These are phyloP conservation scores for Annona cherimola DNA, from an alignment of 164 flowering plant genomes.

Conservation along the genomic window DNA sequence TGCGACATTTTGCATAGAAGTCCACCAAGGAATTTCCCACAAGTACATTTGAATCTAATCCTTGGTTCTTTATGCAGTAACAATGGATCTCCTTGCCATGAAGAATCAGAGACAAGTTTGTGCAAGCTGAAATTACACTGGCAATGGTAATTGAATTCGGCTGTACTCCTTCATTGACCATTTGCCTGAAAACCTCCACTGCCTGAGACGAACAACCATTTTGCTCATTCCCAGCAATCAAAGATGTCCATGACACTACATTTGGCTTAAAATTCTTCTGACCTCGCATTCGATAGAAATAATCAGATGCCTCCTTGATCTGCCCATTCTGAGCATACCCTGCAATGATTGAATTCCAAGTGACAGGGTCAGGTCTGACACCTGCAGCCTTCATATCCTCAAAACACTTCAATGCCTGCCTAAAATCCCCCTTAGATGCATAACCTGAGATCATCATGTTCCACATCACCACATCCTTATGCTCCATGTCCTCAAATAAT, in stretches of 20 bases:
- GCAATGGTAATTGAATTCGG: conserved; percentile 35
- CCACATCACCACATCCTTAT: conserved; percentile 34
- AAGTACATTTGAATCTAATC: conserved; percentile 24
- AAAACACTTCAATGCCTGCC: conserved; percentile 24
- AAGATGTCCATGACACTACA: conserved; percentile 36
- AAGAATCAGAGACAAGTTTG: conserved; percentile 22
- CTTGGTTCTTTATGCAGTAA: conserved; percentile 25
- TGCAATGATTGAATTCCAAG: conserved; percentile 36
- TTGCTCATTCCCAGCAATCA: conserved; percentile 33
- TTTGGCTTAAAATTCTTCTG: conserved; percentile 21
- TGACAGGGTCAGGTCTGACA: conserved; percentile 31
- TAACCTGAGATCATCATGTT: conserved; percentile 39
- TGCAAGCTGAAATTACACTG: conserved; percentile 36
- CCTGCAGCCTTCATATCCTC: conserved; percentile 28
- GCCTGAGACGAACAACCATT: conserved; percentile 26
- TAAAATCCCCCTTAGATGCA: conserved; percentile 29
- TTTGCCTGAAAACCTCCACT: conserved; percentile 27
- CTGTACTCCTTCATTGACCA: conserved; percentile 25
- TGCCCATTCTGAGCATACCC: conserved; percentile 34
- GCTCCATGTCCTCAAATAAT: conserved; percentile 24
- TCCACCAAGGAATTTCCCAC: conserved; percentile 30
- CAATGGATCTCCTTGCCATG: conserved; percentile 37
- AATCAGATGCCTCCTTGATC: conserved; percentile 27
- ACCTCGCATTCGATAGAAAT: conserved; percentile 17
- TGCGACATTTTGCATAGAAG: conserved; percentile 27